Conservation (phyloP, 371 early-diverging fungal genomes). For the Zopfochytrium polystomum region DNA sequence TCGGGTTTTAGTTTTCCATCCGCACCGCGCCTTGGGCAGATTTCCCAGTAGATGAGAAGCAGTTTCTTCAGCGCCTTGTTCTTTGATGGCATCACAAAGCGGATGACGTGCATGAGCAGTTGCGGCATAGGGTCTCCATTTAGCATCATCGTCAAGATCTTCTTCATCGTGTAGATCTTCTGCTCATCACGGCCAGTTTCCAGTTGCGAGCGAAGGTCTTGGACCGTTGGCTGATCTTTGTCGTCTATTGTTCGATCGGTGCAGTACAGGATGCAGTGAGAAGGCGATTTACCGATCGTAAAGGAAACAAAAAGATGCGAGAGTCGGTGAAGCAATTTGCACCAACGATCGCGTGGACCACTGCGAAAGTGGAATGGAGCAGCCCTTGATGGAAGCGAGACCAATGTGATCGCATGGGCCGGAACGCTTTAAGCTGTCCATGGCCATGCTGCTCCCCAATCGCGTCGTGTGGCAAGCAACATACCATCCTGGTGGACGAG, state of each 20-base stretch:
- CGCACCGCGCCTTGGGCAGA: slow-evolving; percentile 61
- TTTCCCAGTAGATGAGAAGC: slow-evolving; percentile 93
- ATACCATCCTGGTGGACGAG: slow-evolving; percentile 37
- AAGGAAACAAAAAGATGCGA: not conserved
- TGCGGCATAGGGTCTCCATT: slow-evolving; percentile 89
- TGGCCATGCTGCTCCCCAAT: too few species aligned
- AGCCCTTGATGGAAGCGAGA: too few species aligned
- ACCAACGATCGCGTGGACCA: not conserved
- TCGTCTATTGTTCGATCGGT: slow-evolving; percentile 40
- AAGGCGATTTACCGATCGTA: slow-evolving; percentile 7
- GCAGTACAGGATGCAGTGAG: not conserved
- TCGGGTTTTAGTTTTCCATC: slow-evolving; percentile 95
- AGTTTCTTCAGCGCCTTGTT: slow-evolving; percentile 92
- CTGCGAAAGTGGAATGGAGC: too few species aligned
- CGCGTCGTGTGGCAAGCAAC: too few species aligned
- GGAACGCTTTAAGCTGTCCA: too few species aligned
- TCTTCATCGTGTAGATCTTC: slow-evolving; percentile 91
- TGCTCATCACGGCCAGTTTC: slow-evolving; percentile 89
- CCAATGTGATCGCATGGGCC: too few species aligned
- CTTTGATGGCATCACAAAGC: slow-evolving; percentile 87
- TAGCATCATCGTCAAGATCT: slow-evolving; percentile 80
- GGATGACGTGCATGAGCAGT: slow-evolving; percentile 94
- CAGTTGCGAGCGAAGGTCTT: slow-evolving; percentile 73
- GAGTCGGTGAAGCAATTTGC: slow-evolving; percentile 5
- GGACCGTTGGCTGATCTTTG: slow-evolving; percentile 46